Base-by-base conservation (phyloP, 345 rosid genomes). In the Clausena lansium region DNA sequence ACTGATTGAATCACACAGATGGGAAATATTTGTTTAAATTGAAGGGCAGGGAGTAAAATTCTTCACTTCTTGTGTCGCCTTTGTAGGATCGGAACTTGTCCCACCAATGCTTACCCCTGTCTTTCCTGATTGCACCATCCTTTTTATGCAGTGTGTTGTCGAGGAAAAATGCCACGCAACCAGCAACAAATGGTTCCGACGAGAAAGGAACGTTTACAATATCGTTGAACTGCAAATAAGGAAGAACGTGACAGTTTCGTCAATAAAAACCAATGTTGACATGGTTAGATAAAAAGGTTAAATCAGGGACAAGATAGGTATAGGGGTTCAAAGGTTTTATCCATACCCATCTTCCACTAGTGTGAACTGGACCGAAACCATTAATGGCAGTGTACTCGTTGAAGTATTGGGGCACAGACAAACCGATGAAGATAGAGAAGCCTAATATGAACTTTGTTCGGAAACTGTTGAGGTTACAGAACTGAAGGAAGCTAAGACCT, bases 61-160 rank as follows among this genome's bases (percentile, higher is more conserved):
- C 99, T 62, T 85, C 90, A 50, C 90, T 96, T 83, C 98, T 90
- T 0, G 88, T 13, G 76, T 96, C 99, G 0, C 83, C 85, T 78
- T 90, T 78, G 91, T 81, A 96, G 13, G 90, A 79, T 85, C 82
- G 71, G 93, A 91, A 96, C 62, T 60, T 96, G 80, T 88, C 94
- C 99, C 99, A 94, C 99, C 99, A 96, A 77, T 92, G 95, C 83
- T 85, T 90, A 35, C 99, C 99, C 71, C 98, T 38, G 86, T 96
- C 99, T 84, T 94, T 96, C 89, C 91, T 88, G 61, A 88, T 78
- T 14, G 80, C 47, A 62, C 77, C 71, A 41, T 87, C 92, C 80
- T 77, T 92, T 73, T 76, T 82, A 78, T 86, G 89, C 79, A 96
- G 78, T 2, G 98, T 94, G 59, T 82, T 90, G 85, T 94, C 98